Evolutionary conservation across 345 rosid species (phyloP).

Genomic region (Viola odorata): DNA sequence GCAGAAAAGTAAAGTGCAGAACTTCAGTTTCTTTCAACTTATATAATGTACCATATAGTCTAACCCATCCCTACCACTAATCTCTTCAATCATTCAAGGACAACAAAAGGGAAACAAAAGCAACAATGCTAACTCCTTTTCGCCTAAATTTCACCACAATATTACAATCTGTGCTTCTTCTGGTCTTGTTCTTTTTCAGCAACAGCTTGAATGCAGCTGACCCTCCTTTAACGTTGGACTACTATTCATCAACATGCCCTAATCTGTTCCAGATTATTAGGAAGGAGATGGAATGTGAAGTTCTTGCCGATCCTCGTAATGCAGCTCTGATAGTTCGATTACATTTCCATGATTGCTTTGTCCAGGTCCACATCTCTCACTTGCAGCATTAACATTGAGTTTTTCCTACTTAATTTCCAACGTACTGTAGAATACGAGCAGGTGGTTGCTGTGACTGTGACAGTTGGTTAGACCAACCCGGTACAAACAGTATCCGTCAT

Average conservation of each 20-base stretch:
- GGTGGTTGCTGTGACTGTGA: too few relatives aligned
- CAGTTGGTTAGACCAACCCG: too few relatives aligned
- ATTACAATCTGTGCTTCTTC: constrained; percentile 19
- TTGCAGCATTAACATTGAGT: too few relatives aligned
- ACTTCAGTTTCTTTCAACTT: constrained; percentile 9
- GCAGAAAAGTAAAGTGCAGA: background rate
- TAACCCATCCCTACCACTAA: constrained; percentile 26
- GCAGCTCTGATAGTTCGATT: constrained; percentile 65
- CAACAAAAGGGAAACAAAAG: background rate
- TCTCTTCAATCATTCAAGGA: constrained; percentile 2
- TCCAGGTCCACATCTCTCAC: constrained; percentile 48
- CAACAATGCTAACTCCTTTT: constrained; percentile 14
- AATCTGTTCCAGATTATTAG: constrained; percentile 51
- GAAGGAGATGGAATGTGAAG: constrained; percentile 89
- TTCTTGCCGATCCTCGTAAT: constrained; percentile 71
- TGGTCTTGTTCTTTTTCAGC: constrained; percentile 20
- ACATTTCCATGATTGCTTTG: constrained; percentile 92
- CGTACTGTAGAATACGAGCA: too few relatives aligned
- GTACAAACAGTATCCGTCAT: too few relatives aligned
- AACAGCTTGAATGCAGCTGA: constrained; percentile 25
- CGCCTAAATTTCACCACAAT: constrained; percentile 3
- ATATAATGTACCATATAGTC: constrained; percentile 26
- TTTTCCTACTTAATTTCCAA: too few relatives aligned
- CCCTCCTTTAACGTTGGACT: constrained; percentile 54
- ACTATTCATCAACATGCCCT: constrained; percentile 71